Evolutionary conservation across 208 protist species (phyloP).

Genomic region (Crithidia sp.): DNA sequence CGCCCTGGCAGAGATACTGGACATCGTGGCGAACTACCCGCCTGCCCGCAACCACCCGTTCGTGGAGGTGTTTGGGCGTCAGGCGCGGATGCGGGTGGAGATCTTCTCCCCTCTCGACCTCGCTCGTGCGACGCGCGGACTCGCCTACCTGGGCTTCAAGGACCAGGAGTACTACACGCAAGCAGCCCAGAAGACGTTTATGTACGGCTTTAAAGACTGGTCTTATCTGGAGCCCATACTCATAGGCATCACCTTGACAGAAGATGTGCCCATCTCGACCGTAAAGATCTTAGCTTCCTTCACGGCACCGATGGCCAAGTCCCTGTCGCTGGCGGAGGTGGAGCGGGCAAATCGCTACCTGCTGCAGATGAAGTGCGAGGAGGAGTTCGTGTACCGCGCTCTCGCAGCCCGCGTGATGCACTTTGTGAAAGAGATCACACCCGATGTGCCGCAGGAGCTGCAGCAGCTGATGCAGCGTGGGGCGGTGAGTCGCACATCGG

Average conservation of each 20-base stretch:
- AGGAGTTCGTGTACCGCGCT: constrained; percentile 83
- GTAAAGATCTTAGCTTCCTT: constrained; percentile 70
- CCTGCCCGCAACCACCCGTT: constrained; percentile 68
- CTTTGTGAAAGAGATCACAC: constrained; percentile 91
- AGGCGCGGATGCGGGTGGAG: constrained; percentile 74
- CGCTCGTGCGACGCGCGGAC: constrained; percentile 51
- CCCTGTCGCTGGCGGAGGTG: constrained; percentile 78
- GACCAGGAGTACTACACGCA: constrained; percentile 75
- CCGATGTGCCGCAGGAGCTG: constrained; percentile 87
- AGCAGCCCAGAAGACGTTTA: constrained; percentile 71
- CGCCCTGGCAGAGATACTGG: constrained; percentile 72
- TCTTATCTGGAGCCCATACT: constrained; percentile 73
- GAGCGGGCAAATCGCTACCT: constrained; percentile 89
- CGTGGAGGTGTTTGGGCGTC: constrained; percentile 70
- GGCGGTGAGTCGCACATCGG: constrained; percentile 44
- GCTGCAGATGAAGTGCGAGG: constrained; percentile 70
- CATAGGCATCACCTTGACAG: constrained; percentile 66
- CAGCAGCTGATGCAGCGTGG: constrained; percentile 80
- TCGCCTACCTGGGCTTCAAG: constrained; percentile 78
- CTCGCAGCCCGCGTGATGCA: constrained; percentile 77
- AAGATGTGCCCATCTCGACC: constrained; percentile 40
- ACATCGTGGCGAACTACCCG: constrained; percentile 74
- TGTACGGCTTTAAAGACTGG: constrained; percentile 85
- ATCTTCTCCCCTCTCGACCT: constrained; percentile 67
- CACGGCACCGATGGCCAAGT: constrained; percentile 68